Evolutionary conservation across 2,329 filamentous ascomycete genomes (phyloP).

Genomic region (Fusarium sp.): DNA sequence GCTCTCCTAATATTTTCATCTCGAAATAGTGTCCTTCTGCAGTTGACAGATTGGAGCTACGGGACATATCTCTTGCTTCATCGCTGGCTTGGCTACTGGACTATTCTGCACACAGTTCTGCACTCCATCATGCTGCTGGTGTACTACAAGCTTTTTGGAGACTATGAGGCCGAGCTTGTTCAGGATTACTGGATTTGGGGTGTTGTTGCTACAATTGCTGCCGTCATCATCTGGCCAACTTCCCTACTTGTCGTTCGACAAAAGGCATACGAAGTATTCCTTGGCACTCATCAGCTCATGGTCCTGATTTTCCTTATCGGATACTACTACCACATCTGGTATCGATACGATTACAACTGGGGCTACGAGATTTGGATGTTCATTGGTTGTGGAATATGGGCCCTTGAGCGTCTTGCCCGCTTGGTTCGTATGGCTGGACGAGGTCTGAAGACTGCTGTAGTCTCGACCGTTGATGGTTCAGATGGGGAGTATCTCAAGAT

Average conservation of each 20-base stretch:
- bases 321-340: slow-evolving; percentile 50
- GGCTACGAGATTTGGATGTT: slow-evolving; percentile 51
- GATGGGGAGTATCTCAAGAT: slow-evolving; percentile 47
- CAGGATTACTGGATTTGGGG: slow-evolving; percentile 49
- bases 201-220: slow-evolving; percentile 45
- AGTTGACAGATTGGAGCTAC: slow-evolving; percentile 50
- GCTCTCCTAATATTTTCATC: slow-evolving; percentile 47
- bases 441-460: slow-evolving; percentile 36
- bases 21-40: slow-evolving; percentile 49
- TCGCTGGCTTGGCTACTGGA: slow-evolving; percentile 64
- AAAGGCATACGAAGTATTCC: slow-evolving; percentile 48
- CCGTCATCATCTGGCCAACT: slow-evolving; percentile 39
- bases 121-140: slow-evolving; percentile 47
- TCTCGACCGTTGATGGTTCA: slow-evolving; percentile 39
- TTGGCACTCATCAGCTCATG: slow-evolving; percentile 46
- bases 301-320: slow-evolving; percentile 46
- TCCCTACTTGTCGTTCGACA: slow-evolving; percentile 44
- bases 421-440: slow-evolving; percentile 38
- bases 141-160: slow-evolving; percentile 40
- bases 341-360: slow-evolving; percentile 47
- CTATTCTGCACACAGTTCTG: slow-evolving; percentile 79
- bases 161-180: slow-evolving; percentile 40
- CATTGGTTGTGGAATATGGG: slow-evolving; percentile 47
- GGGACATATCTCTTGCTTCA: slow-evolving; percentile 50
- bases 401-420: slow-evolving; percentile 43